These are phyloP conservation scores for Neopestalotiopsis clavispora DNA, from an alignment of 2,329 filamentous ascomycete genomes.

Conservation along the genomic window DNA sequence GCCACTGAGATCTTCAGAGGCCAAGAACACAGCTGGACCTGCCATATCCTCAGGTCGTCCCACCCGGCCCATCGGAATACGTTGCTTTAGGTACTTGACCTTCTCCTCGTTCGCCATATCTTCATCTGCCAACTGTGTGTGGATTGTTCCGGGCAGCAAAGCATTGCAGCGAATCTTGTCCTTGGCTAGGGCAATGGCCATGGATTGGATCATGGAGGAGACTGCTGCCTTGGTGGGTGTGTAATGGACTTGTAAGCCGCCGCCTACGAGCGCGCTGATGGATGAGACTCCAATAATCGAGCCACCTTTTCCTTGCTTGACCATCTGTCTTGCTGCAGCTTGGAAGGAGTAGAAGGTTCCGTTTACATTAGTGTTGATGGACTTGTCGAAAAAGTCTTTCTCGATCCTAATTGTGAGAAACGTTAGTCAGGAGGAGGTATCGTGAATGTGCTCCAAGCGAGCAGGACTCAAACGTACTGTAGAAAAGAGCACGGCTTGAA, in stretches of 20 bases:
- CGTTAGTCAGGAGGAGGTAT: neutral
- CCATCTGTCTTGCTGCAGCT: conserved; percentile 85
- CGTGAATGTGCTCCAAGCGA: no score
- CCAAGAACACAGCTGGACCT: conserved; percentile 85
- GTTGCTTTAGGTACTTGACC: conserved; percentile 76
- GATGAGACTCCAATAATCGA: conserved; percentile 80
- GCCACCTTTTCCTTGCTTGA: conserved; percentile 70
- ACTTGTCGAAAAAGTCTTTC: conserved; percentile 71
- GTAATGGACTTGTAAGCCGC: conserved; percentile 81
- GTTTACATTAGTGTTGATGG: conserved; percentile 80
- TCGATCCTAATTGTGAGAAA: conserved; percentile 55
- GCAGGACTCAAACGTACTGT: neutral
- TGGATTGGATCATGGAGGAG: conserved; percentile 80
- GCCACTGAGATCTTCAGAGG: conserved; percentile 75
- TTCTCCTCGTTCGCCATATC: conserved; percentile 76
- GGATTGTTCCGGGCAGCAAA: conserved; percentile 80
- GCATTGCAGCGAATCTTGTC: conserved; percentile 84
- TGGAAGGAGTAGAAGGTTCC: conserved; percentile 88
- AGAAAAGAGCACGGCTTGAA: conserved; percentile 90
- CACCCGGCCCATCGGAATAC: conserved; percentile 79
- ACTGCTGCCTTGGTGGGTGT: conserved; percentile 89
- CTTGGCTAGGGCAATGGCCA: conserved; percentile 77
- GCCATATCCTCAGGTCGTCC: conserved; percentile 75
- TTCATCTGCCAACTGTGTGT: conserved; percentile 83
- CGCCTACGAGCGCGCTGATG: conserved; percentile 78